These are phyloP conservation scores for Cryptococcus jaspeensis DNA, from an alignment of 1,284 basidiomycete species.

Conservation along the genomic window DNA sequence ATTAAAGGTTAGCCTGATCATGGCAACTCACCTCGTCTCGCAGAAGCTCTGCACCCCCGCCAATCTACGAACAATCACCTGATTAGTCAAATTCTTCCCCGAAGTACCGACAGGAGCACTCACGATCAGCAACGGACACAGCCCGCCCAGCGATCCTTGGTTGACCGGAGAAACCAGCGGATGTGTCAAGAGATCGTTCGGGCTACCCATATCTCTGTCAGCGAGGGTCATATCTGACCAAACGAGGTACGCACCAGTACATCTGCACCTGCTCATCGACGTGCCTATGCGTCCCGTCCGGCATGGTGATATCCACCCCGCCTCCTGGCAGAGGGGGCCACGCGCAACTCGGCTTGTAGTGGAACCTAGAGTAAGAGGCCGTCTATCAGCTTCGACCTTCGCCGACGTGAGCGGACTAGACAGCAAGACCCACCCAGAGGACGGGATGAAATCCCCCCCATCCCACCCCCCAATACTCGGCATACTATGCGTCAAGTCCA, in stretches of 20 bases:
- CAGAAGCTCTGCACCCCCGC: constrained; percentile 54
- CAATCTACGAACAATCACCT: constrained; percentile 30
- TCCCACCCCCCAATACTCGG: constrained; percentile 63
- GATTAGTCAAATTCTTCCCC: not conserved
- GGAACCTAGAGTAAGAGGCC: constrained; percentile 35
- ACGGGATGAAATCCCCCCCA: constrained; percentile 46
- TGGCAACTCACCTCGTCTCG: constrained; percentile 34
- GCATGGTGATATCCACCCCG: constrained; percentile 36
- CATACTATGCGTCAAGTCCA: constrained; percentile 91
- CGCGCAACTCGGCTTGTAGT: constrained; percentile 47
- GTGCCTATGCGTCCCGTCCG: constrained; percentile 30
- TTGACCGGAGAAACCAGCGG: constrained; percentile 56
- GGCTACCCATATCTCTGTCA: constrained; percentile 24
- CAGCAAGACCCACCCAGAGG: constrained; percentile 31
- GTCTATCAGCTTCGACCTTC: not conserved
- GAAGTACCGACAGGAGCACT: constrained; percentile 3
- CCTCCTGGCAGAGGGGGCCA: constrained; percentile 50
- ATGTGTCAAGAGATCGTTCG: constrained; percentile 54
- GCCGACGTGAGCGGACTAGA: not conserved
- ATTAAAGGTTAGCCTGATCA: not conserved
- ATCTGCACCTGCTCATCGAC: constrained; percentile 55
- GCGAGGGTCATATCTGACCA: not conserved
- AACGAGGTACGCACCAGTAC: constrained; percentile 45
- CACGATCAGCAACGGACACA: constrained; percentile 56
- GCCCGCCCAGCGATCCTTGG: constrained; percentile 55